Conservation (phyloP, 129 eudicot species). For the Chrysanthemum lavandulifolium region DNA sequence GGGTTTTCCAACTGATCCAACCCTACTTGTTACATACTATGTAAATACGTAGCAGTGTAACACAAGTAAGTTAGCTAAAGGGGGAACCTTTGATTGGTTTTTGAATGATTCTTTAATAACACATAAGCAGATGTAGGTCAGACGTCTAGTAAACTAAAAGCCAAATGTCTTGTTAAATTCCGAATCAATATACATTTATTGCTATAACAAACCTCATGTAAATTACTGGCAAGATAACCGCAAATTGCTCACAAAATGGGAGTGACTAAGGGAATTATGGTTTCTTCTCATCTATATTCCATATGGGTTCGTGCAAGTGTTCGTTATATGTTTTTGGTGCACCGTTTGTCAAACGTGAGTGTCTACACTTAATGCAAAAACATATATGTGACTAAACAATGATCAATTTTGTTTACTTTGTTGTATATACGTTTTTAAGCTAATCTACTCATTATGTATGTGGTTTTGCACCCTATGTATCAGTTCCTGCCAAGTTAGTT, state of each 20-base stretch:
- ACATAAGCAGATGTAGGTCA: neutral
- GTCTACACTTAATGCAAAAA: neutral
- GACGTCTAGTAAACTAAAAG: slow-evolving; percentile 12
- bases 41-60: neutral
- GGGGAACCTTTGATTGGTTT: neutral
- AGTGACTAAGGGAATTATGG: neutral
- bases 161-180: neutral
- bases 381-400: neutral
- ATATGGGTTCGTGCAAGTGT: neutral
- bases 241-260: neutral
- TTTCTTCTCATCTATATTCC: neutral
- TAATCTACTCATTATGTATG: slow-evolving; percentile 1
- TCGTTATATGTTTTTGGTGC: neutral
- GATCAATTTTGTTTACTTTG: slow-evolving; percentile 15
- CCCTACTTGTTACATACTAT: slow-evolving; percentile 5
- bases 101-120: neutral
- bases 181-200: neutral
- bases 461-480: slow-evolving; percentile 18
- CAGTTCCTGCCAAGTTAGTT: slow-evolving; percentile 75
- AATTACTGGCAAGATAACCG: neutral
- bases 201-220: neutral
- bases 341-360: slow-evolving; percentile 5
- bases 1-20: no score
- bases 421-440: neutral
- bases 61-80: neutral